These are phyloP conservation scores for Metschnikowia rubicola DNA, from an alignment of 805 yeast genomes.

Conservation along the genomic window DNA sequence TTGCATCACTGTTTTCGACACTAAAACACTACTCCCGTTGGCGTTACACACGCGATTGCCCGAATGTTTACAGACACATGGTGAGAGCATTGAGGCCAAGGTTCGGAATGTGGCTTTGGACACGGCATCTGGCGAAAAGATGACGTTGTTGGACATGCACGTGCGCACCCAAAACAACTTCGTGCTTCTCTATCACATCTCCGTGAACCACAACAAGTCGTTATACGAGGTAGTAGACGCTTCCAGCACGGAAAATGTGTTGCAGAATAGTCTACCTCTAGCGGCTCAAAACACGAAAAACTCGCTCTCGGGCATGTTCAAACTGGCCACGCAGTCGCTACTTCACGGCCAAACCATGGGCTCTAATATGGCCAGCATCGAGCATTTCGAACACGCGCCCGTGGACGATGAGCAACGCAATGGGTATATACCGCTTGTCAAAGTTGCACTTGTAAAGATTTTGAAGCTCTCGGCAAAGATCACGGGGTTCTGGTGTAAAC, in stretches of 20 bases:
- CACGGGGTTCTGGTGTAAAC: constrained; percentile 33
- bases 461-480: constrained; percentile 34
- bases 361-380: constrained; percentile 32
- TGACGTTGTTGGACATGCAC: constrained; percentile 10
- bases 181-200: constrained; percentile 19
- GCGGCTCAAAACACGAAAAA: constrained; percentile 23
- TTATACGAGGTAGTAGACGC: constrained; percentile 29
- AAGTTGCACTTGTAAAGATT: constrained; percentile 28
- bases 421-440: constrained; percentile 25
- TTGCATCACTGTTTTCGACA: constrained; percentile 8
- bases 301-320: constrained; percentile 28
- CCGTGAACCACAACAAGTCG: constrained; percentile 29
- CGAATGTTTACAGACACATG: constrained; percentile 15
- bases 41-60: constrained; percentile 14
- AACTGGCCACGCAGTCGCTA: constrained; percentile 31
- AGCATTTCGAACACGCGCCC: constrained; percentile 27
- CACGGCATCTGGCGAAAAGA: constrained; percentile 30
- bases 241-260: constrained; percentile 23
- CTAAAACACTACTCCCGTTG: constrained; percentile 15
- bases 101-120: constrained; percentile 37
- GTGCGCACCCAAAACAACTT: constrained; percentile 12
- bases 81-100: not conserved
- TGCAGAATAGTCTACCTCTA: constrained; percentile 36
- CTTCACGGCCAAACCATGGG: constrained; percentile 24
- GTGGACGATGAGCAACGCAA: constrained; percentile 33